Evolutionary conservation across 495 filamentous ascomycete genomes (phyloP), one percentile per base, ranked within the genome.

Genomic region (Melanomma pulvis-pyrius): DNA sequence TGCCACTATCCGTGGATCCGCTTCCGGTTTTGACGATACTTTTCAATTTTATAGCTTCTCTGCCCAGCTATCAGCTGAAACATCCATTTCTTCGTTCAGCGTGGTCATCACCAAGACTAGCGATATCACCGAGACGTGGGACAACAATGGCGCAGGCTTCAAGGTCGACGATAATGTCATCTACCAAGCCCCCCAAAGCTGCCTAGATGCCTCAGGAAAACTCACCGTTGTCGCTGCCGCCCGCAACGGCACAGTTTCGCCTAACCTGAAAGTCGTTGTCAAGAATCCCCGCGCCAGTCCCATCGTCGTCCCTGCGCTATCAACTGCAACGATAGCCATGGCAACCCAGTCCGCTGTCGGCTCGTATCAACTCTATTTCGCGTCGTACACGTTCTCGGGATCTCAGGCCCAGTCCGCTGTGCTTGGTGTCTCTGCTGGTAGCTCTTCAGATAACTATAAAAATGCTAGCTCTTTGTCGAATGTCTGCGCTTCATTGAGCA

Each of bases 1-100:
- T 5, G 76, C 80, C 5, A 77, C 73, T 19, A 59, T 79, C 30
- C 74, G 78, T 28, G 85, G 85, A 15, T 79, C 79, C 12, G 76
- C 78, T 12, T 74, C 73, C 36, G 85, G 85, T 8, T 86, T 87
- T 53, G 85, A 88, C 67, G 84, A 87, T 53, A 83, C 75, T 39
- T 88, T 87, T 71, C 73, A 77, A 44, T 80, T 79, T 66, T 80
- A 75, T 54, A 67, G 63, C 5, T 79, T 80, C 55, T 75, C 69
- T 22, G 47, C 70, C 11, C 61, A 61, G 29, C 46, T 80, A 11
- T 59, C 76, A 11, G 53, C 73, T 11, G 57, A 67, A 24, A 68
- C 72, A 8, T 77, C 75, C 17, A 79, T 80, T 26, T 79, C 78
- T 8, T 70, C 75, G n/a, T 80, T 79, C 67, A 74, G 56, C 11